Evolutionary conservation across 208 protist species (phyloP), one percentile per base, ranked within the genome.

Genomic region (Novymonas esmeraldas): DNA sequence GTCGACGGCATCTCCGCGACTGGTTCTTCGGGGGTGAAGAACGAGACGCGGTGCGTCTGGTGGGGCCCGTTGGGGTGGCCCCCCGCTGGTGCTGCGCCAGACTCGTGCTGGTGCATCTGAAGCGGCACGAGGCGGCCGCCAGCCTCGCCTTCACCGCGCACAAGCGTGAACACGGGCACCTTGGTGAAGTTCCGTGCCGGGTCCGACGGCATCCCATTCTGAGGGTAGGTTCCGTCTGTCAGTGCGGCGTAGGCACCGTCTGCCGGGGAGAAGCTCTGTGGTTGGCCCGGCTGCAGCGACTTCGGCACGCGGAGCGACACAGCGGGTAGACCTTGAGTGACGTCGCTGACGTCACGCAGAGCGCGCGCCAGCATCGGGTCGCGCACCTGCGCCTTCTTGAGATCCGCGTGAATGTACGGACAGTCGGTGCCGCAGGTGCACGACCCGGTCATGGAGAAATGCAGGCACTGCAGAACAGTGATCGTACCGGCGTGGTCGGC

Each of bases 361-460:
- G 78, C 81, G 9, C 72, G 52, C 22, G 64, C 51, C 36, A 84
- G 64, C n/a, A 78, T 65, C 4, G 60, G 81, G 22, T 87, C 78
- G 33, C 81, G 64, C 56, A 79, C 78, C 45, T 83, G 73, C 16
- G 78, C 81, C 24, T 70, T 82, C 29, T 64, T 52, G 11, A 79
- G 63, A 36, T 72, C 62, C 10, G 78, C 78, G 63, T 87, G 81
- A 38, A 82, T 77, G 42, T 73, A 72, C 1, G 76, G 68, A 64
- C 78, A 83, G 7, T 80, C 62, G 0, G 61, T 78, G 26, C 73
- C 52, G 44, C 46, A 67, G 42, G 45, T 63, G 60, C 81, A 87
- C 22, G 60, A 76, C 16, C 75, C 77, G 1, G 63, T 70, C 56
- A 73, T 70, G 4, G 78, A 71, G 39, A 84, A 83, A 3, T 45